Evolutionary conservation across 306 rosid genomes (phyloP).

Genomic region (Oemleria cerasiformis): DNA sequence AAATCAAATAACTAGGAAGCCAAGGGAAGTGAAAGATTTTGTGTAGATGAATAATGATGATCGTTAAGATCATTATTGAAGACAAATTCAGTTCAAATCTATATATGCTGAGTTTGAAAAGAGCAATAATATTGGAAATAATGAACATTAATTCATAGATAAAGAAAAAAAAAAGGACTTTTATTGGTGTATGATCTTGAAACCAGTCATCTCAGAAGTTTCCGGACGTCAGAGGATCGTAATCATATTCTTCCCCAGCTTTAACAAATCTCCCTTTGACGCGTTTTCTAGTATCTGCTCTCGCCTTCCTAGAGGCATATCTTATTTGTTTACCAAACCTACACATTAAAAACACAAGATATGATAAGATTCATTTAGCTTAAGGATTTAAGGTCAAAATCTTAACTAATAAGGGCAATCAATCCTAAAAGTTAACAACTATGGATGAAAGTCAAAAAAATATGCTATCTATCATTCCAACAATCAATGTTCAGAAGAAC

Average conservation of each 20-base stretch:
- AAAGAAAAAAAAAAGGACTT: neutral
- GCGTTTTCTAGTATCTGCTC: constrained; percentile 91
- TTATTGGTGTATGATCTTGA: constrained; percentile 12
- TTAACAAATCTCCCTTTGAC: constrained; percentile 89
- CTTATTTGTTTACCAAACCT: constrained; percentile 96
- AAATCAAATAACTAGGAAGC: no score
- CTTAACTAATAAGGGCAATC: no score
- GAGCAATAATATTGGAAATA: no score
- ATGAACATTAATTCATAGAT: neutral
- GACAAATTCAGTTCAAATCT: neutral
- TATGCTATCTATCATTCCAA: no score
- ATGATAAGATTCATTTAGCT: neutral
- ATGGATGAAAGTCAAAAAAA: no score
- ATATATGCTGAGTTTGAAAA: neutral
- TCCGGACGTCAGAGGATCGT: constrained; percentile 52
- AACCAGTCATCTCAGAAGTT: constrained; percentile 30
- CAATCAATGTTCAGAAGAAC: no score
- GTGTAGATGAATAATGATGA: no score
- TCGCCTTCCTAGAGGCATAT: constrained; percentile 85
- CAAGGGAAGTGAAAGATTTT: no score
- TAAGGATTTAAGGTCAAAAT: no score
- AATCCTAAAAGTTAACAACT: no score
- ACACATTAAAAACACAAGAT: constrained; percentile 30
- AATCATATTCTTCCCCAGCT: constrained; percentile 76
- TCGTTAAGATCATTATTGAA: neutral